These are phyloP conservation scores for Epichloe festucae DNA, from an alignment of 2,329 filamentous ascomycete species.

Conservation along the genomic window DNA sequence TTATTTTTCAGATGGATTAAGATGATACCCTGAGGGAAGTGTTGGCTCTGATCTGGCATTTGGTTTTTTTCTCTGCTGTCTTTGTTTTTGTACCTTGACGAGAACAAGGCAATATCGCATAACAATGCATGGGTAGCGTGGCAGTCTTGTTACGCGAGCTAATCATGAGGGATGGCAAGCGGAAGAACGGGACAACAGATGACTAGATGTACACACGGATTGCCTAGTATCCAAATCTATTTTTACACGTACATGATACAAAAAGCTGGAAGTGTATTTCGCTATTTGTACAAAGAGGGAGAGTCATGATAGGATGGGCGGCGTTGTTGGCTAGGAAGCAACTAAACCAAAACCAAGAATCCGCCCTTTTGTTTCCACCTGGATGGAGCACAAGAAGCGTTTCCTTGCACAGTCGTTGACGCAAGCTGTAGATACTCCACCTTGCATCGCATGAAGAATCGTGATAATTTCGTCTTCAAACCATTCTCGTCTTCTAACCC, in stretches of 20 bases:
- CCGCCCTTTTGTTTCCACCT: background rate
- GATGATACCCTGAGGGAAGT: slow-evolving; percentile 25
- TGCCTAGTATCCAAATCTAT: background rate
- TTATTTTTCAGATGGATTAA: slow-evolving; percentile 12
- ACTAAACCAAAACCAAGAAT: background rate
- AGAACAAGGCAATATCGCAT: background rate
- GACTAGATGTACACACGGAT: background rate
- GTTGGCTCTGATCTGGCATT: slow-evolving; percentile 10
- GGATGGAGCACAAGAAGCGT: background rate
- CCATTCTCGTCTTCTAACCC: background rate
- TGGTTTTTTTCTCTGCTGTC: background rate
- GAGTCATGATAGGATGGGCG: background rate
- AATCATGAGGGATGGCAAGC: background rate
- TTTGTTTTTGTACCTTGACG: background rate
- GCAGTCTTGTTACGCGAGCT: background rate
- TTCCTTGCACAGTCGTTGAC: background rate
- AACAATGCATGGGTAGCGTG: slow-evolving; percentile 3
- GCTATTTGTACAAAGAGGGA: background rate
- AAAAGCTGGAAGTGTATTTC: background rate
- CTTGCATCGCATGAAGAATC: background rate
- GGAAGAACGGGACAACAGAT: background rate
- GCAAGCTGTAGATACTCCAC: background rate
- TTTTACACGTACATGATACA: slow-evolving; percentile 2
- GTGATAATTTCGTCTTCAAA: background rate
- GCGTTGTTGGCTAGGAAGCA: background rate